phyloP scores from a whole-genome alignment of 768 basidiomycete genomes.

The Dentipellis fragilis region DNA sequence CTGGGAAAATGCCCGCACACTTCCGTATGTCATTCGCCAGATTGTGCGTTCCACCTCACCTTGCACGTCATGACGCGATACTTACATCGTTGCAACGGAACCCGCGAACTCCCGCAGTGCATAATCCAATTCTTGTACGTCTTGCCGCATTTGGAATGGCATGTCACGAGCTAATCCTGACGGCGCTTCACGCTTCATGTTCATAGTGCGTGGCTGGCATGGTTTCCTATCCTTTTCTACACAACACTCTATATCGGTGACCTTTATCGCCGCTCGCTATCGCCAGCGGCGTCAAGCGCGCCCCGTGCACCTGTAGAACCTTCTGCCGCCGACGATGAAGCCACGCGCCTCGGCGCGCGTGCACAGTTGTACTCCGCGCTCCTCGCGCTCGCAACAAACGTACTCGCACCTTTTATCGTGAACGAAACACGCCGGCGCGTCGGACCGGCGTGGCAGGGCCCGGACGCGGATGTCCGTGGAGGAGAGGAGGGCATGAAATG shows the following conservation, averaged over 20 bases:
- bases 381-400: slow-evolving; percentile 54
- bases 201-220: slow-evolving; percentile 69
- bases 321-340: slow-evolving; percentile 45
- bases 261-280: slow-evolving; percentile 52
- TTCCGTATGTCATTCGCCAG: slow-evolving; percentile 34
- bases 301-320: slow-evolving; percentile 6
- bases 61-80: neutral
- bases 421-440: neutral
- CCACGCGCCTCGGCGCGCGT: slow-evolving; percentile 74
- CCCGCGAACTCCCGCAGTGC: slow-evolving; percentile 33
- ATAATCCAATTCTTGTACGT: slow-evolving; percentile 74
- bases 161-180: neutral
- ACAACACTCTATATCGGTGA: slow-evolving; percentile 84
- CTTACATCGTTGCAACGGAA: neutral
- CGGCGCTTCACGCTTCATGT: neutral
- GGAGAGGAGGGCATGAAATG: neutral
- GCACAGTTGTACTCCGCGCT: slow-evolving; percentile 75
- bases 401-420: slow-evolving; percentile 63
- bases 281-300: slow-evolving; percentile 16
- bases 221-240: slow-evolving; percentile 92
- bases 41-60: slow-evolving; percentile 27
- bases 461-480: neutral
- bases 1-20: slow-evolving; percentile 51
- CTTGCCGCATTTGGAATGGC: neutral
- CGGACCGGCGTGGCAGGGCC: slow-evolving; percentile 11